Conservation (phyloP, 1,284 basidiomycete species). For the Ceratobasidium sp. region DNA sequence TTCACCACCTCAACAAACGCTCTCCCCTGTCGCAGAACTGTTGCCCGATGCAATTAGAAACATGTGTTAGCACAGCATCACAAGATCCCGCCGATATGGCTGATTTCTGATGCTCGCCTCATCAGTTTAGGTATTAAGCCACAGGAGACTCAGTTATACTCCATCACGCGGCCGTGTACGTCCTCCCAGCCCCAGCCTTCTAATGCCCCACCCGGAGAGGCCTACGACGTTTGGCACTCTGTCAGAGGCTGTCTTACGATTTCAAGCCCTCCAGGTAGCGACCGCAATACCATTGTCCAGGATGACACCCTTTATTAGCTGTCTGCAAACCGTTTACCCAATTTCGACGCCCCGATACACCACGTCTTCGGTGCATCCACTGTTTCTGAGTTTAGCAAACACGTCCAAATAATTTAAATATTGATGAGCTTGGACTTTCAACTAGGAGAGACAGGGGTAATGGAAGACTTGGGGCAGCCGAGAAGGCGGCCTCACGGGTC, state of each 20-base stretch:
- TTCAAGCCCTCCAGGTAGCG: not conserved
- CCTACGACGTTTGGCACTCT: constrained; percentile 5
- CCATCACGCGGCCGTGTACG: not conserved
- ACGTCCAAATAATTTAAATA: not conserved
- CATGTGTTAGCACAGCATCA: not conserved
- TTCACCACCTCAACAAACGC: not conserved
- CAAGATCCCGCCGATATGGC: not conserved
- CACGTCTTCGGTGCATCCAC: no score
- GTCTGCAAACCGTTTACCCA: no score
- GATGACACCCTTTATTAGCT: no score
- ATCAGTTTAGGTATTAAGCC: not conserved
- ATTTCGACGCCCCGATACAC: no score
- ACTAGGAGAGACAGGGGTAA: not conserved
- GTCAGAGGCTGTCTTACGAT: not conserved
- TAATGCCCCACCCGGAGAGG: not conserved
- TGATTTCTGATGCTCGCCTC: not conserved
- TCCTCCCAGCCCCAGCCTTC: constrained; percentile 5
- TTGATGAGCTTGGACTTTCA: not conserved
- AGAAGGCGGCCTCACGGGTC: not conserved
- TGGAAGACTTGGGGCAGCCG: constrained; percentile 1
- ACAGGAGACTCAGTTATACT: not conserved
- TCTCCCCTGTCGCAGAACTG: not conserved
- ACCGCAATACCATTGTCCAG: not conserved
- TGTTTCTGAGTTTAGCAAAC: no score
- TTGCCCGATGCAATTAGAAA: not conserved